A percentile compares a stretch with the other conserved stretches of the same genome.
Evolutionary conservation across 2,329 filamentous ascomycete genomes (phyloP).

Genomic region (Cordyceps fumosorosea): DNA sequence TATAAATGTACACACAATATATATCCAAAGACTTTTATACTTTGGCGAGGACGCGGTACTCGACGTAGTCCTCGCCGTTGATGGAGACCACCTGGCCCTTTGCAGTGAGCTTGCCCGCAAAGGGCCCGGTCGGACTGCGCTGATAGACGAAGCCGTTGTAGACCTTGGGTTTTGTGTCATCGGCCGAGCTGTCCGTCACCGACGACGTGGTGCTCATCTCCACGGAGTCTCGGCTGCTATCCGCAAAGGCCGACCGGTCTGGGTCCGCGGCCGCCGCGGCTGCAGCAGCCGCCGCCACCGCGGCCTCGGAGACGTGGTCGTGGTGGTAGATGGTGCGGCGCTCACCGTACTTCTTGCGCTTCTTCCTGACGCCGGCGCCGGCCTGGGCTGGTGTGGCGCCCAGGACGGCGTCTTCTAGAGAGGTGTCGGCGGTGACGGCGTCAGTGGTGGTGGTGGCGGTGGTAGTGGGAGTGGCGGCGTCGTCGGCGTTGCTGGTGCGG

Average conservation of each 20-base stretch:
- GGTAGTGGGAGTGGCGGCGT: neutral
- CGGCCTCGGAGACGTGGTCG: constrained; percentile 3
- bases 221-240: constrained; percentile 5
- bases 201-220: constrained; percentile 4
- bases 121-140: constrained; percentile 53
- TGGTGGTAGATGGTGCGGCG: constrained; percentile 8
- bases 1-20: neutral
- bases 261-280: neutral
- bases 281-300: constrained; percentile 2
- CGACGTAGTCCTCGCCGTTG: constrained; percentile 60
- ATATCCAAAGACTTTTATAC: neutral
- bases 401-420: neutral
- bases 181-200: constrained; percentile 19
- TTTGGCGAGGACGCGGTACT: constrained; percentile 59
- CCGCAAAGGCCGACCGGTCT: neutral
- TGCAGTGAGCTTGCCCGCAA: constrained; percentile 57
- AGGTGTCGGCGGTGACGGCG: neutral
- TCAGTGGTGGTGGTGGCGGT: neutral
- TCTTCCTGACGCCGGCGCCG: neutral
- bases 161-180: constrained; percentile 46
- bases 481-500: neutral
- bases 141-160: constrained; percentile 56
- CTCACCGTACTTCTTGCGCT: constrained; percentile 10
- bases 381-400: neutral
- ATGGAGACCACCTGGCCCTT: constrained; percentile 56